These are phyloP conservation scores for Collybiopsis luxurians DNA, from an alignment of 768 basidiomycete genomes.

Conservation along the genomic window DNA sequence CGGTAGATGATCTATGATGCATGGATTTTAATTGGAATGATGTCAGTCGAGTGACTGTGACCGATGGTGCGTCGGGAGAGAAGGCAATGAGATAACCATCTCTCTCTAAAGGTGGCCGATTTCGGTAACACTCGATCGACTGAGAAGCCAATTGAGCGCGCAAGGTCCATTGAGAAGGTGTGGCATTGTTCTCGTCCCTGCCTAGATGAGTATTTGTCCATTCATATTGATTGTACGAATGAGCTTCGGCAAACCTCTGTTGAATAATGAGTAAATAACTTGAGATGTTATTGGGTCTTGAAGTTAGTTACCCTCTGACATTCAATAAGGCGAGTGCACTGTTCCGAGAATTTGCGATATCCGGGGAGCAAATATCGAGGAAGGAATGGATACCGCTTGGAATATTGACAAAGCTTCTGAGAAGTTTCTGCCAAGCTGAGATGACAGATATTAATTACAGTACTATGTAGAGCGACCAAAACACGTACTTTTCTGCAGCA, in stretches of 20 bases:
- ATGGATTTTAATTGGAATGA: background rate
- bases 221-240: no score
- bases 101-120: background rate
- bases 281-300: background rate
- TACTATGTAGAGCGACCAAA: no score
- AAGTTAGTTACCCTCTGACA: background rate
- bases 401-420: background rate
- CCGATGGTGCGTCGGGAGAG: background rate
- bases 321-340: background rate
- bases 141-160: background rate
- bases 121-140: background rate
- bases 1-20: background rate
- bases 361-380: background rate
- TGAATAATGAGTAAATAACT: background rate
- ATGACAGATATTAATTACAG: background rate
- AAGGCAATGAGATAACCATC: background rate
- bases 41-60: background rate
- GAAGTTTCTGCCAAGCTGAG: background rate
- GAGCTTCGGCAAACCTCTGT: background rate
- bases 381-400: no score
- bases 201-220: background rate
- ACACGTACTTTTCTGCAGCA: no score
- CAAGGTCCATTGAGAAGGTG: background rate
- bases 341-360: background rate
- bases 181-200: background rate